Evolutionary conservation across 2,329 filamentous ascomycete genomes (phyloP).

Genomic region (Phialophora macrospora): DNA sequence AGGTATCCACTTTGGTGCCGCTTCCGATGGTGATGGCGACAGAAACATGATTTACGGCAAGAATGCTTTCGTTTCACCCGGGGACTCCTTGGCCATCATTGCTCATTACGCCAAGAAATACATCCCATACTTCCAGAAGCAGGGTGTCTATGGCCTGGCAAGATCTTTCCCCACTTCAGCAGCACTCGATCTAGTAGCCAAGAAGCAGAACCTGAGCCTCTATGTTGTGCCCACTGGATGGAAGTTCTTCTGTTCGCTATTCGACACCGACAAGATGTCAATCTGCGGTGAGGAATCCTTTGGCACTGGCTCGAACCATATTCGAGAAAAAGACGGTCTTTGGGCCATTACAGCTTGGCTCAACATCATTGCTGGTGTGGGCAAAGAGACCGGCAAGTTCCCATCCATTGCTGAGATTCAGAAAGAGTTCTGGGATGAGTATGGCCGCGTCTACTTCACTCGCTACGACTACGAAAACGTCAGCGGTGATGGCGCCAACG

Average conservation of each 20-base stretch:
- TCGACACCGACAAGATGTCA: constrained; percentile 92
- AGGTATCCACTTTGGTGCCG: constrained; percentile 91
- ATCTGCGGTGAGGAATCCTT: constrained; percentile 99
- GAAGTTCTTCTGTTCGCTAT: constrained; percentile 98
- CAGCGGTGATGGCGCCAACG: constrained; percentile 86
- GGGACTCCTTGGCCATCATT: constrained; percentile 97
- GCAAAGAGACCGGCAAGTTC: constrained; percentile 67
- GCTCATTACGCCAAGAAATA: constrained; percentile 87
- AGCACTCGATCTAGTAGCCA: constrained; percentile 92
- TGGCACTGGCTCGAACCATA: constrained; percentile 97
- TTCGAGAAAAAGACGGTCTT: constrained; percentile 97
- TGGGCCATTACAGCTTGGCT: constrained; percentile 98
- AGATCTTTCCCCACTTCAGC: constrained; percentile 97
- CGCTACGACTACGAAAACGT: constrained; percentile 98
- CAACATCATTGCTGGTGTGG: constrained; percentile 96
- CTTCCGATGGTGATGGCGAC: constrained; percentile 95
- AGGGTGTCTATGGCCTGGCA: constrained; percentile 92
- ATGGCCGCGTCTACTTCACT: constrained; percentile 98
- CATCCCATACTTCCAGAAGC: constrained; percentile 98
- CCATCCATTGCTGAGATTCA: constrained; percentile 97
- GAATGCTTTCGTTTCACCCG: constrained; percentile 93
- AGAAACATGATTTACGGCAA: constrained; percentile 99
- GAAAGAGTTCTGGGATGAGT: constrained; percentile 93
- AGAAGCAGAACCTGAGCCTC: constrained; percentile 86
- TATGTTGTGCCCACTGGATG: constrained; percentile 99